Evolutionary conservation across 768 basidiomycete genomes (phyloP), one percentile per base, ranked within the genome.

Genomic region (Phaffia australis): DNA sequence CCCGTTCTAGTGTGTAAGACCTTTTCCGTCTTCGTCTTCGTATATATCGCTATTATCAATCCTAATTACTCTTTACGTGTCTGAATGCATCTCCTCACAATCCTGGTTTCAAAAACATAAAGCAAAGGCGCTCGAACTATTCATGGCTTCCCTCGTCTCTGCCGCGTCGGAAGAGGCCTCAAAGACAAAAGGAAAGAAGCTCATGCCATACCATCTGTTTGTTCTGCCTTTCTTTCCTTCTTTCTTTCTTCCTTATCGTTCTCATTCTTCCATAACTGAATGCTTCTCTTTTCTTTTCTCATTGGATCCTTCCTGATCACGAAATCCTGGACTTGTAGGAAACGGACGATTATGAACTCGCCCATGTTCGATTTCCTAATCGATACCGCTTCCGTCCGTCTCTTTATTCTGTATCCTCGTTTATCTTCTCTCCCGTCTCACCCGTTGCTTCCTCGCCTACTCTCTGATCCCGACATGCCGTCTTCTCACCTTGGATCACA

Each of bases 81-180:
- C 56, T 29, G 27, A 25, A 23, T 9, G 23, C 30, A n/a, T 23
- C 23, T 50, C 16, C 49, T 30, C n/a, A 51, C 11, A 3, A 2
- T 19, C 9, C 60, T 11, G 47, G 27, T 61, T 11, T 18, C 51
- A 2, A 8, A 23, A n/a, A 49, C 47, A 23, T 29, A 25, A 73
- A 98, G 94, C 94, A 8, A 95, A 95, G 80, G 89, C 89, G 0
- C 81, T 98, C 48, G 94, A 98, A 73, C 81, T 95, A 15, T 95
- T 98, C 79, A 82, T 98, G 56, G 84, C 83, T 15, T 81, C 87
- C 71, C 83, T 98, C 55, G 83, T 95, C 46, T 85, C 88, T 25
- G 85, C 92, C 72, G 81, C 89, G 16, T 83, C 83, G 72, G 87
- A 87, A 73, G 87, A 95, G 61, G 88, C 92, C 0, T 69, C 80